Evolutionary conservation across 495 filamentous ascomycete genomes (phyloP).

Genomic region (Xeromyces bisporus): DNA sequence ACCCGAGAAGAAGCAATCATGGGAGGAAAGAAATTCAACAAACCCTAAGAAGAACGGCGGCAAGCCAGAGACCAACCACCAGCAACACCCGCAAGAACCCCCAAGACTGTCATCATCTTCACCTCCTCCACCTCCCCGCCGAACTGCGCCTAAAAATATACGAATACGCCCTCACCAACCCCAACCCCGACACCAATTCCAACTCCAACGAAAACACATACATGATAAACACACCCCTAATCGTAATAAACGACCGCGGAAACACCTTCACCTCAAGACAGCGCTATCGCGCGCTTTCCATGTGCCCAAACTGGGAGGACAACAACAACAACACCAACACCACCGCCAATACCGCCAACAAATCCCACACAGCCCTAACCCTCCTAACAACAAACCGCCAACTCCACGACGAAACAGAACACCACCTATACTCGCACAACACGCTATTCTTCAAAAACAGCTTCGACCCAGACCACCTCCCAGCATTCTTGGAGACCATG

Average conservation of each 20-base stretch:
- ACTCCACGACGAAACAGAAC: conserved; percentile 26
- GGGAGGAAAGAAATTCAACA: too few relatives aligned
- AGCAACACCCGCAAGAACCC: not conserved
- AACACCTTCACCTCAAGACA: conserved; percentile 16
- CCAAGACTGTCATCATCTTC: conserved; percentile 2
- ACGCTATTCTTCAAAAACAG: conserved; percentile 28
- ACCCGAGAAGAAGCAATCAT: too few relatives aligned
- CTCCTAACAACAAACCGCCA: conserved; percentile 21
- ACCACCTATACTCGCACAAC: conserved; percentile 21
- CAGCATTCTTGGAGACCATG: conserved; percentile 21
- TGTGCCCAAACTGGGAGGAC: conserved; percentile 26
- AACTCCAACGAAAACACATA: too few relatives aligned
- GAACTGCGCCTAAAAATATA: conserved; percentile 29
- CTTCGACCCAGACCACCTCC: conserved; percentile 21
- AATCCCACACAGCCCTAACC: conserved; percentile 15
- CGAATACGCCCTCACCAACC: conserved; percentile 19
- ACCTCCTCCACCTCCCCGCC: conserved; percentile 16
- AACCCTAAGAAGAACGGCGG: too few relatives aligned
- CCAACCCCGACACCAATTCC: conserved; percentile 24
- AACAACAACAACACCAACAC: too few relatives aligned
- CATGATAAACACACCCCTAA: conserved; percentile 18
- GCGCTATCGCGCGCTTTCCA: conserved; percentile 18
- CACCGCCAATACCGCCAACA: too few relatives aligned
- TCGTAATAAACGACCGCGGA: conserved; percentile 20
- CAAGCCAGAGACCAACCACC: too few relatives aligned